phyloP scores from a whole-genome alignment of 495 filamentous ascomycete genomes.

The Xylaria grammica region DNA sequence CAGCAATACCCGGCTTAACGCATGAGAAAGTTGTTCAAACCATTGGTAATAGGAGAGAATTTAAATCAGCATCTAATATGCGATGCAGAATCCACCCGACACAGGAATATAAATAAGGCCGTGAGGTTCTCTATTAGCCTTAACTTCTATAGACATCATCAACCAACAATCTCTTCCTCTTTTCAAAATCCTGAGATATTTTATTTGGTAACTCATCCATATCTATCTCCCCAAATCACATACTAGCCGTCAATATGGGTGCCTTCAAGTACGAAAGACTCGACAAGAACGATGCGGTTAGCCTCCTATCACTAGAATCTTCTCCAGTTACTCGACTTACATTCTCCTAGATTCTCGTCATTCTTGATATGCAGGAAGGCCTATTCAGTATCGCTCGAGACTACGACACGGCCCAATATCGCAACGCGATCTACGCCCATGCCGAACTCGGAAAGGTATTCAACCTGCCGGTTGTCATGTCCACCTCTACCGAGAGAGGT shows the following conservation, averaged over 20 bases:
- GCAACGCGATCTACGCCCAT: conserved; percentile 72
- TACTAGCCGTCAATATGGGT: conserved; percentile 5
- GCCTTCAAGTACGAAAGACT: conserved; percentile 45
- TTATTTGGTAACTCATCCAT: no score
- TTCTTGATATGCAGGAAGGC: conserved; percentile 76
- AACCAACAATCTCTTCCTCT: no score
- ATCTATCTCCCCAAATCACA: conserved; percentile 34
- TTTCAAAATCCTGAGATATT: no score
- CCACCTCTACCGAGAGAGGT: conserved; percentile 66
- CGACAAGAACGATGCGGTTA: conserved; percentile 62
- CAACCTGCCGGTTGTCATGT: conserved; percentile 70
- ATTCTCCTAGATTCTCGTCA: conserved; percentile 57
- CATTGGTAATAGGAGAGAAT: no score
- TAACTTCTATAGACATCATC: no score
- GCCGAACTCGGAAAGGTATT: conserved; percentile 71
- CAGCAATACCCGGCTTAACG: no score
- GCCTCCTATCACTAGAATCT: conserved; percentile 10
- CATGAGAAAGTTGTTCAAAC: no score
- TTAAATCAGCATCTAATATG: no score
- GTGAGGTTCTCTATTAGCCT: no score
- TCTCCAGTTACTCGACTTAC: not conserved
- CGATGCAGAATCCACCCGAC: no score
- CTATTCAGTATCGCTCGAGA: conserved; percentile 70
- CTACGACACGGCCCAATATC: conserved; percentile 64
- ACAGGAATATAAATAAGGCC: no score